Percentiles rank a stretch among this genome's conserved stretches.
These are phyloP conservation scores for Echeveria elegans DNA, from an alignment of 164 flowering plant genomes.

Conservation along the genomic window DNA sequence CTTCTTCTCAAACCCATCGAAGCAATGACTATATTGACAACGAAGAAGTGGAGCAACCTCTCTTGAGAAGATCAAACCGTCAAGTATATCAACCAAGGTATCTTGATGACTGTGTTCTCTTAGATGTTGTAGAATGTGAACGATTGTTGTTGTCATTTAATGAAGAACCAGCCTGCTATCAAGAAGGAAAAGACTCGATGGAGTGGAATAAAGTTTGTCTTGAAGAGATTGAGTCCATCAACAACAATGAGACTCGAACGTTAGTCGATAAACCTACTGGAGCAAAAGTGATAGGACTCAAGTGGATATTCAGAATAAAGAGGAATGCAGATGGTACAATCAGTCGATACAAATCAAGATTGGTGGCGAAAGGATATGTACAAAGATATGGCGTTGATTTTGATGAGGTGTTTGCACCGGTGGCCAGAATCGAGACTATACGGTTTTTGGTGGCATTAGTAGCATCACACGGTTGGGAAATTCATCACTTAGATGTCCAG, in stretches of 20 bases:
- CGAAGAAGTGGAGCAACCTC: too few species aligned
- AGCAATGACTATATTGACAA: too few species aligned
- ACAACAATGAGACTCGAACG: not conserved
- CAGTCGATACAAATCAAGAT: not conserved
- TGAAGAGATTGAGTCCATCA: not conserved
- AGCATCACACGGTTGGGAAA: not conserved
- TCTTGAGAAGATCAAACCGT: too few species aligned
- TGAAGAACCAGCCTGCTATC: not conserved
- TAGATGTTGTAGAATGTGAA: not conserved
- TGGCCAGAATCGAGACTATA: not conserved
- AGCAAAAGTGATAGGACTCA: not conserved
- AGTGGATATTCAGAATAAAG: not conserved
- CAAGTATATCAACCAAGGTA: not conserved
- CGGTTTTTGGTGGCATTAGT: not conserved
- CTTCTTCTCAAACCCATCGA: too few species aligned
- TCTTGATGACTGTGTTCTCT: not conserved
- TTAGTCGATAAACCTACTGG: not conserved
- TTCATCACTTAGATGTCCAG: not conserved
- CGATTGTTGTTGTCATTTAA: not conserved
- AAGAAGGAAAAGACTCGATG: not conserved
- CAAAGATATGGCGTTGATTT: not conserved
- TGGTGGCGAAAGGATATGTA: constrained; percentile 2
- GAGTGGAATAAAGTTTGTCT: not conserved
- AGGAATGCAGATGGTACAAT: not conserved
- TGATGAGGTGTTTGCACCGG: not conserved